These are phyloP conservation scores for Fusarium piperis DNA, from an alignment of 2,329 filamentous ascomycete genomes.

Conservation along the genomic window DNA sequence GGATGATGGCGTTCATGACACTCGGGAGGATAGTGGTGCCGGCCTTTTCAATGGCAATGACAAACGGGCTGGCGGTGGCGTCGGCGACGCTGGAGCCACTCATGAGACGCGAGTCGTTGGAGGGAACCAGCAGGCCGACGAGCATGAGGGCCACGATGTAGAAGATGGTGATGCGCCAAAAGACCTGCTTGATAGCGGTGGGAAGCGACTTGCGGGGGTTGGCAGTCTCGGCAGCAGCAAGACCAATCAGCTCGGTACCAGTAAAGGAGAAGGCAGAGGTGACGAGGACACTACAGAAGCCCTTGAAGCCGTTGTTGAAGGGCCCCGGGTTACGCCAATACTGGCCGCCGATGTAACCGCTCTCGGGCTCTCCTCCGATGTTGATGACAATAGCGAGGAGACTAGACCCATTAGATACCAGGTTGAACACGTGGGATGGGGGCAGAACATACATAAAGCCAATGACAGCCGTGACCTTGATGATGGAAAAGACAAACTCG, in stretches of 20 bases:
- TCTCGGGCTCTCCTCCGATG: constrained; percentile 77
- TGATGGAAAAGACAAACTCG: constrained; percentile 85
- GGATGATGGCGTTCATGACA: constrained; percentile 94
- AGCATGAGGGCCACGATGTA: constrained; percentile 87
- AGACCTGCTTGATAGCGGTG: constrained; percentile 90
- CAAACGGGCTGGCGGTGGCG: constrained; percentile 85
- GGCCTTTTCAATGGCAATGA: constrained; percentile 88
- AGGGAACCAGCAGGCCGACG: constrained; percentile 84
- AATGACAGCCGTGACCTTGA: constrained; percentile 87
- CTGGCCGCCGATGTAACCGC: constrained; percentile 81
- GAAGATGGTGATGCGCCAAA: constrained; percentile 92
- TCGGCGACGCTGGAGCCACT: constrained; percentile 64
- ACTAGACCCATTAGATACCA: constrained; percentile 51
- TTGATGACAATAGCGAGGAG: constrained; percentile 88
- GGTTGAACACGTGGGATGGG: constrained; percentile 48
- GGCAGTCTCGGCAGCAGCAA: constrained; percentile 79
- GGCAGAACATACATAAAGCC: constrained; percentile 77
- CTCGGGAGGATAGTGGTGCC: constrained; percentile 83
- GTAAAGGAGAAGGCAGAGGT: constrained; percentile 80
- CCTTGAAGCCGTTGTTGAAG: constrained; percentile 85
- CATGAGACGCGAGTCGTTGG: constrained; percentile 72
- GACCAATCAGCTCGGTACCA: constrained; percentile 79
- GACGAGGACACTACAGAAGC: constrained; percentile 79
- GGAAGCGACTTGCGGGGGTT: constrained; percentile 85
- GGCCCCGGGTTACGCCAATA: constrained; percentile 84